A percentile compares a stretch with the other conserved stretches of the same genome.
These are phyloP conservation scores for Achaetomium macrosporum DNA, from an alignment of 2,329 filamentous ascomycete species.

Conservation along the genomic window DNA sequence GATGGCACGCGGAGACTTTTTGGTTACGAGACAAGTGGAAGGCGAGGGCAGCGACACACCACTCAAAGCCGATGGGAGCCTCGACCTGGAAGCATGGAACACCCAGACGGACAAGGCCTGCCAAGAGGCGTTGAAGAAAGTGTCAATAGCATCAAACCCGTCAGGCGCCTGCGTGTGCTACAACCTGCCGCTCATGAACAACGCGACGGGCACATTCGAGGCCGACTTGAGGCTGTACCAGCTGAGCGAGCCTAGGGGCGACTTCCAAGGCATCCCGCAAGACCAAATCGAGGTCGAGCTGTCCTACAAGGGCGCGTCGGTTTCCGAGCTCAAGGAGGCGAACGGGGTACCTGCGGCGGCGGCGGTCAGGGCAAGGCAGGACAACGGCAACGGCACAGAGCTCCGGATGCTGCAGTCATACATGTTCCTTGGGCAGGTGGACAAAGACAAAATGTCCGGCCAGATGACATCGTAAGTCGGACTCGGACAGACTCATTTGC, in stretches of 20 bases:
- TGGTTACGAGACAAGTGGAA: slow-evolving; percentile 23
- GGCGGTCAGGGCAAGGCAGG: slow-evolving; percentile 12
- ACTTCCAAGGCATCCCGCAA: slow-evolving; percentile 46
- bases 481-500: background rate
- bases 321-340: slow-evolving; percentile 37
- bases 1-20: slow-evolving; percentile 10
- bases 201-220: slow-evolving; percentile 62
- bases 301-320: slow-evolving; percentile 49
- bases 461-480: slow-evolving; percentile 56
- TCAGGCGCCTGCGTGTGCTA: slow-evolving; percentile 77
- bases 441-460: slow-evolving; percentile 46
- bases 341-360: slow-evolving; percentile 10
- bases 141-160: slow-evolving; percentile 60
- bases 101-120: slow-evolving; percentile 51
- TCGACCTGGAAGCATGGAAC: slow-evolving; percentile 54
- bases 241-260: slow-evolving; percentile 52
- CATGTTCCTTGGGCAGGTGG: slow-evolving; percentile 64
- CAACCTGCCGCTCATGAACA: slow-evolving; percentile 68
- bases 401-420: slow-evolving; percentile 55
- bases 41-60: slow-evolving; percentile 26
- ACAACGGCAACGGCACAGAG: slow-evolving; percentile 3
- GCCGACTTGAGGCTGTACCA: slow-evolving; percentile 72
- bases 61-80: slow-evolving; percentile 38
- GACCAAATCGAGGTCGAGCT: slow-evolving; percentile 51
- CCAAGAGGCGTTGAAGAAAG: slow-evolving; percentile 44